Percentiles rank a stretch among this genome's conserved stretches.
Conservation (phyloP, 805 yeast genomes). For the Priceomyces haplophilus region DNA sequence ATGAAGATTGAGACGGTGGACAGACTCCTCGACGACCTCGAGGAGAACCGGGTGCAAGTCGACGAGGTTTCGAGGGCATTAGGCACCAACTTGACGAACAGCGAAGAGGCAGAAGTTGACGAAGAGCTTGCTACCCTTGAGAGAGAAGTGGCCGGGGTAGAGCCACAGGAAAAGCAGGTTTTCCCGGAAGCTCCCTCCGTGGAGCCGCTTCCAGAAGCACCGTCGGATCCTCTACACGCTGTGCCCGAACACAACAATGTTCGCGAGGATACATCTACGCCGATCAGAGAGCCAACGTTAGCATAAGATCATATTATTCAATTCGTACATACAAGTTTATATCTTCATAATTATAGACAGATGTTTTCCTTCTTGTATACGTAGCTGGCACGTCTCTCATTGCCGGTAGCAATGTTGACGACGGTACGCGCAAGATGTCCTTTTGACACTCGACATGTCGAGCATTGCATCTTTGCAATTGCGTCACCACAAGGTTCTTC, state of each 20-base stretch:
- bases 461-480: too few species aligned
- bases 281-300: slow-evolving; percentile 2
- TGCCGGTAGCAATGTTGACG: too few species aligned
- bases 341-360: background rate
- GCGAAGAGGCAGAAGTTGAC: slow-evolving; percentile 62
- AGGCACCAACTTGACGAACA: slow-evolving; percentile 38
- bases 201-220: slow-evolving; percentile 26
- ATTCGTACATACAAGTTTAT: background rate
- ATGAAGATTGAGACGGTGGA: slow-evolving; percentile 79
- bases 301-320: background rate
- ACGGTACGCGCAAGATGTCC: too few species aligned
- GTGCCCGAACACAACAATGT: background rate
- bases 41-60: slow-evolving; percentile 77
- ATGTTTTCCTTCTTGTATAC: too few species aligned
- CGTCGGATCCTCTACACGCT: slow-evolving; percentile 12
- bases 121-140: slow-evolving; percentile 56
- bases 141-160: slow-evolving; percentile 34
- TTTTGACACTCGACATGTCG: too few species aligned
- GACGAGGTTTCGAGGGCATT: slow-evolving; percentile 63
- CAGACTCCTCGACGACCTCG: slow-evolving; percentile 74
- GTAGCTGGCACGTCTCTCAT: too few species aligned
- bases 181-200: slow-evolving; percentile 18
- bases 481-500: too few species aligned
- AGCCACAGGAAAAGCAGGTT: background rate
- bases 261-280: background rate